Conservation (phyloP, 257 asterid species). For the Lycium barbarum region DNA sequence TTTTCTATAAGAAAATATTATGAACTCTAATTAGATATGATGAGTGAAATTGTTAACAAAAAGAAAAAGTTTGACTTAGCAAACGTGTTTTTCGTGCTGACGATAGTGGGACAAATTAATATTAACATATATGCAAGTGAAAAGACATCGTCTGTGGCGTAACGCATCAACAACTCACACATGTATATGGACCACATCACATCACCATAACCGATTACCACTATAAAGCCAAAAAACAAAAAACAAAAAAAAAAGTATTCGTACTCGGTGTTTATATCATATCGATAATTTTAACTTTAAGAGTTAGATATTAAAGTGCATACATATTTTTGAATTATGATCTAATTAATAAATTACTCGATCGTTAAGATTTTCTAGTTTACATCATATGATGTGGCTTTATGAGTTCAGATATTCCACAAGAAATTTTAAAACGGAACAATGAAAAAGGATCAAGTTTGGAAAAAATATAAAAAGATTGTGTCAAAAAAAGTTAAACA, state of each 20-base stretch:
- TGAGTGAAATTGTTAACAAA: neutral
- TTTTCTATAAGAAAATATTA: neutral
- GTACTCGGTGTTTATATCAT: neutral
- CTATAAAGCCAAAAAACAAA: no score
- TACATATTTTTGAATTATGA: no score
- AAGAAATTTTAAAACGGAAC: neutral
- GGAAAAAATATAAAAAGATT: neutral
- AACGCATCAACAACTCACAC: neutral
- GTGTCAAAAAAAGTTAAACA: neutral
- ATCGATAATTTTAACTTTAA: no score
- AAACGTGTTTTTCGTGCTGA: neutral
- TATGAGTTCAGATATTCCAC: no score
- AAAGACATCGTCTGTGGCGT: constrained; percentile 9
- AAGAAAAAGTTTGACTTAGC: neutral
- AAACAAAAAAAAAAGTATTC: no score
- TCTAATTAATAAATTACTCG: neutral
- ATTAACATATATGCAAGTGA: neutral
- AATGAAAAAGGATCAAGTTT: neutral
- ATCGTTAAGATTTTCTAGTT: neutral
- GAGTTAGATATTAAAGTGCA: no score
- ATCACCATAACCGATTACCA: no score
- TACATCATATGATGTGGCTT: neutral
- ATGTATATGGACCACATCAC: neutral
- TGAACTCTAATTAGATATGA: neutral
- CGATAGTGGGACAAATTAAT: constrained; percentile 6